Conservation (phyloP, 768 basidiomycete genomes). For the Hortiboletus flavorubellus region DNA sequence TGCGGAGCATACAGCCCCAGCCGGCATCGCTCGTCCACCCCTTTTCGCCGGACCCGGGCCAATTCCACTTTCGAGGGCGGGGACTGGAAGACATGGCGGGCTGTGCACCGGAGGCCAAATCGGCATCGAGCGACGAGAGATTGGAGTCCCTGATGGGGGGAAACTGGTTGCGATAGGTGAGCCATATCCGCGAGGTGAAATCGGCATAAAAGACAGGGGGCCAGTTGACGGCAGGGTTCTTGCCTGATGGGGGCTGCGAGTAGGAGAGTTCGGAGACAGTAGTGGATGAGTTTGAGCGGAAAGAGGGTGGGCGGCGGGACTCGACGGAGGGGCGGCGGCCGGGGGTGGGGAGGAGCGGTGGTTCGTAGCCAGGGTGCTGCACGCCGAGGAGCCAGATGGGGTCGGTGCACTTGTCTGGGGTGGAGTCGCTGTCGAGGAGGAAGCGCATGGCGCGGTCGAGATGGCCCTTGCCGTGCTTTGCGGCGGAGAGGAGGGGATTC, state of each 20-base stretch:
- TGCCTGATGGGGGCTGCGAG: constrained; percentile 33
- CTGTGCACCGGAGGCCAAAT: constrained; percentile 28
- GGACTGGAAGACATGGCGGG: constrained; percentile 41
- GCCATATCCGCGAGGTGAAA: constrained; percentile 85
- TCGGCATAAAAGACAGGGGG: constrained; percentile 83
- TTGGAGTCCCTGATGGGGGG: constrained; percentile 69
- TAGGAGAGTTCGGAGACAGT: constrained; percentile 35
- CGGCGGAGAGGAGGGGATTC: constrained; percentile 59
- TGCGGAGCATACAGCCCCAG: constrained; percentile 92
- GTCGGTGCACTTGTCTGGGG: constrained; percentile 76
- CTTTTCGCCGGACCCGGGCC: constrained; percentile 62
- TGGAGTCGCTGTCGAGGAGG: constrained; percentile 86
- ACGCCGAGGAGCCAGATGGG: constrained; percentile 91
- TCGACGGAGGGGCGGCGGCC: constrained; percentile 39
- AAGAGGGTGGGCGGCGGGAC: constrained; percentile 40
- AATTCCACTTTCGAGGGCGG: constrained; percentile 56
- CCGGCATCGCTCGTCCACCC: constrained; percentile 84
- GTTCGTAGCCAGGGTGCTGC: constrained; percentile 72
- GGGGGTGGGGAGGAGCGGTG: constrained; percentile 27
- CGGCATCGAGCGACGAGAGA: constrained; percentile 41
- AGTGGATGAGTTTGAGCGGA: constrained; percentile 42
- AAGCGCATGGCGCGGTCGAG: constrained; percentile 84
- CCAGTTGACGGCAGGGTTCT: constrained; percentile 49
- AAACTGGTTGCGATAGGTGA: constrained; percentile 90
- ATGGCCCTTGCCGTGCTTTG: constrained; percentile 71